Evolutionary conservation across 2,329 filamentous ascomycete species (phyloP), one percentile per base, ranked within the genome.

Genomic region (Colletotrichum sublineola): DNA sequence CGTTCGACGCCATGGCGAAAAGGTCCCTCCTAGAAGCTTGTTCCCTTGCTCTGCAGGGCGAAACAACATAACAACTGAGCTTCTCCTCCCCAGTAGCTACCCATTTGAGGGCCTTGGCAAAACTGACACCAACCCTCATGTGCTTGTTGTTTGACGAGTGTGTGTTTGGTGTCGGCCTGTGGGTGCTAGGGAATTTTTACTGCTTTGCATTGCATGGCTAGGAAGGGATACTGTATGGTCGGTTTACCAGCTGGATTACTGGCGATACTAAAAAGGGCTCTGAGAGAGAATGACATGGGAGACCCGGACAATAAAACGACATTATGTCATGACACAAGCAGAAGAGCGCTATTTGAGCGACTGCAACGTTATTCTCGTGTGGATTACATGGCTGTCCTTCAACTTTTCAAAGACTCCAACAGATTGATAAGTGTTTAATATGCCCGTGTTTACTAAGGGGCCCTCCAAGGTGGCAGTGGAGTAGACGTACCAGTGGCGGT

Each of bases 1-100:
- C 84, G 0, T 79, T 81, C 56, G 85, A 86, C 74, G 82, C 80
- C 1, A 79, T 84, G 71, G 84, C 81, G 1, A 77, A 78, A 53
- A 73, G 24, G 11, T 24, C 18, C 14, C 44, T 67, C 9, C 40
- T 62, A 12, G 46, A 67, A 14, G 64, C 64, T 29, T 67, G 64
- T 56, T 33, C 44, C 18, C 36, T 62, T 11, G 50, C 48, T 11
- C 46, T 67, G 7, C 24, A 67, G 15, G 46, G 64, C 14, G 18
- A 36, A 3, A 53, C 14, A 20, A 8, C 14, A 46, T 44, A 12
- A 46, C 52, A 15, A 36, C 4, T 2, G 15, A 36, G 7, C 64
- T 56, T 9, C 64, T 58, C 20, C 36, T 33, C n/a, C 5, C n/a
- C 1, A 24, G 33, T 3, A 15, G 33, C 15, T 48, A 61, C n/a